Evolutionary conservation across 2,329 filamentous ascomycete genomes (phyloP).

Genomic region (Sclerotinia spermophila): DNA sequence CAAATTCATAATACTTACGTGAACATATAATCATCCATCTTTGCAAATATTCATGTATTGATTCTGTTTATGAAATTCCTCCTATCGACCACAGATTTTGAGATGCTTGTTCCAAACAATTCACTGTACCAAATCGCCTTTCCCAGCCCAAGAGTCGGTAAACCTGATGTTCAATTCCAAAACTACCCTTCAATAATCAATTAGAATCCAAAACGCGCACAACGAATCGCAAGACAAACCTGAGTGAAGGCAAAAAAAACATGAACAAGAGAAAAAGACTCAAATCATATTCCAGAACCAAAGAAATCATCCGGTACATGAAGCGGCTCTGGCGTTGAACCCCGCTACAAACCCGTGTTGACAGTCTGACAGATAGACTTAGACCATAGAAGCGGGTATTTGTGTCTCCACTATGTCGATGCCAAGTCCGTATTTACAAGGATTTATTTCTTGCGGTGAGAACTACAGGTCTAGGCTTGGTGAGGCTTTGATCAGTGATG

Average conservation of each 20-base stretch:
- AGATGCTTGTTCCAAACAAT: neutral
- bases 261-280: neutral
- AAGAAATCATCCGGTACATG: slow-evolving; percentile 1
- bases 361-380: slow-evolving; percentile 5
- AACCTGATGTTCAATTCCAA: neutral
- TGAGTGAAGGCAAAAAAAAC: neutral
- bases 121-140: neutral
- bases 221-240: neutral
- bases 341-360: slow-evolving; percentile 7
- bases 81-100: neutral
- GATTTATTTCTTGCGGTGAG: slow-evolving; percentile 16
- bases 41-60: neutral
- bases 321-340: neutral
- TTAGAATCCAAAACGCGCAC: neutral
- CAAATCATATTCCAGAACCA: slow-evolving; percentile 8
- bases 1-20: slow-evolving; percentile 15
- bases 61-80: neutral
- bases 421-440: neutral
- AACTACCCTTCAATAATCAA: neutral
- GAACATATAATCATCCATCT: slow-evolving; percentile 39
- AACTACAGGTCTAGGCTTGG: slow-evolving; percentile 12
- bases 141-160: neutral
- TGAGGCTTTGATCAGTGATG: neutral
- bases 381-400: too few relatives aligned
- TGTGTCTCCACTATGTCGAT: too few relatives aligned